A percentile compares a stretch with the other conserved stretches of the same genome.
Evolutionary conservation across 495 filamentous ascomycete species (phyloP).

Genomic region (Aspergillus baeticus): DNA sequence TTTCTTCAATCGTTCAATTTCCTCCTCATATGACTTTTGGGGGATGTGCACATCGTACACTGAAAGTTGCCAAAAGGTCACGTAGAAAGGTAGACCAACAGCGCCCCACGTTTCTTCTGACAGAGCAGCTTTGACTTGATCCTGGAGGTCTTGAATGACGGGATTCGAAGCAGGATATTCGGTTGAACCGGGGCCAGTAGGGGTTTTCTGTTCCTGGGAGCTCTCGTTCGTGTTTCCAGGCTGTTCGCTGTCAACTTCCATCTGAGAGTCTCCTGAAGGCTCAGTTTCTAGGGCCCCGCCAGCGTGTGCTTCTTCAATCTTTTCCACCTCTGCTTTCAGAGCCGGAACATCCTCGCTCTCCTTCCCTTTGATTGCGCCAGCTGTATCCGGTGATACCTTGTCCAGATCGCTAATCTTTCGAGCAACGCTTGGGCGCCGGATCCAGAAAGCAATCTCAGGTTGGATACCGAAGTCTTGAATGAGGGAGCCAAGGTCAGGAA

Average conservation of each 20-base stretch:
- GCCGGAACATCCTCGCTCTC: constrained; percentile 21
- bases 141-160: constrained; percentile 72
- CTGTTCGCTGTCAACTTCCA: constrained; percentile 43
- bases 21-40: constrained; percentile 68
- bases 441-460: constrained; percentile 82
- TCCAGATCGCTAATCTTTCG: constrained; percentile 52
- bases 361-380: constrained; percentile 19
- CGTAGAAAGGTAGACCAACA: constrained; percentile 75
- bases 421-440: constrained; percentile 68
- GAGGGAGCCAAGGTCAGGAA: constrained; percentile 73
- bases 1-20: constrained; percentile 61
- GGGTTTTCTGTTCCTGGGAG: constrained; percentile 6
- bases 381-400: constrained; percentile 23
- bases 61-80: constrained; percentile 90
- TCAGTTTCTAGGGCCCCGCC: constrained; percentile 23
- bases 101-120: constrained; percentile 62
- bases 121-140: constrained; percentile 60
- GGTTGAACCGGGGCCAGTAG: constrained; percentile 9
- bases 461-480: constrained; percentile 80
- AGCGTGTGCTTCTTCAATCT: constrained; percentile 35
- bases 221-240: constrained; percentile 11
- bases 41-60: constrained; percentile 77
- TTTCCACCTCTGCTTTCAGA: constrained; percentile 27
- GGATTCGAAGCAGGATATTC: constrained; percentile 59
- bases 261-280: constrained; percentile 18